phyloP scores from a whole-genome alignment of 768 basidiomycete genomes.

The Lyophyllum decastes region DNA sequence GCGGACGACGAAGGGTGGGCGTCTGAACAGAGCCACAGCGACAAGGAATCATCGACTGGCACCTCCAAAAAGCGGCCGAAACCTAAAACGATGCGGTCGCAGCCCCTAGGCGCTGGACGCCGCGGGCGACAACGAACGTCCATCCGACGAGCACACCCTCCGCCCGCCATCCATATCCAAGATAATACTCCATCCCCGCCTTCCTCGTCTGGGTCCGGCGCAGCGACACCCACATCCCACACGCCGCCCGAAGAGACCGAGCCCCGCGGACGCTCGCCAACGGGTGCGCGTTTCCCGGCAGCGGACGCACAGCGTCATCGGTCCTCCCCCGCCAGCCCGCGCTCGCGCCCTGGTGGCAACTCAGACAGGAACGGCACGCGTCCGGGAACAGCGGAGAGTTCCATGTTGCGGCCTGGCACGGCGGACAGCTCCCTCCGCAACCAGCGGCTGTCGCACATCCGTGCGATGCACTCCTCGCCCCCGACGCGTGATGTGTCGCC shows the following conservation, averaged over 20 bases:
- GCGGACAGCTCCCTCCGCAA: slow-evolving; percentile 23
- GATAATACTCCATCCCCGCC: not conserved
- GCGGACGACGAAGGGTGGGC: slow-evolving; percentile 68
- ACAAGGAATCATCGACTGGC: not conserved
- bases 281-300: not conserved
- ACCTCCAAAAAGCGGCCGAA: slow-evolving; percentile 13
- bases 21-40: slow-evolving; percentile 47
- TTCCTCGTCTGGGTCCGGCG: not conserved
- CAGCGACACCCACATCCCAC: slow-evolving; percentile 2
- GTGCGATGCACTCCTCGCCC: slow-evolving; percentile 26
- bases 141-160: slow-evolving; percentile 9
- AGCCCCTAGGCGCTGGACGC: slow-evolving; percentile 8
- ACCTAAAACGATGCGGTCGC: slow-evolving; percentile 5
- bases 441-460: slow-evolving; percentile 33
- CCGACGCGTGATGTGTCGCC: slow-evolving; percentile 45
- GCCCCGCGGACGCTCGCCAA: slow-evolving; percentile 10
- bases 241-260: slow-evolving; percentile 13
- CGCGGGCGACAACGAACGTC: slow-evolving; percentile 14
- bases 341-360: slow-evolving; percentile 11
- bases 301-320: not conserved
- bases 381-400: slow-evolving; percentile 23
- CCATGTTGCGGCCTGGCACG: not conserved
- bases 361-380: slow-evolving; percentile 18
- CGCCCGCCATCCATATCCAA: not conserved
- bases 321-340: not conserved